Evolutionary conservation across 2,329 filamentous ascomycete species (phyloP), one percentile per base, ranked within the genome.

Genomic region (Paraphoma sp.): DNA sequence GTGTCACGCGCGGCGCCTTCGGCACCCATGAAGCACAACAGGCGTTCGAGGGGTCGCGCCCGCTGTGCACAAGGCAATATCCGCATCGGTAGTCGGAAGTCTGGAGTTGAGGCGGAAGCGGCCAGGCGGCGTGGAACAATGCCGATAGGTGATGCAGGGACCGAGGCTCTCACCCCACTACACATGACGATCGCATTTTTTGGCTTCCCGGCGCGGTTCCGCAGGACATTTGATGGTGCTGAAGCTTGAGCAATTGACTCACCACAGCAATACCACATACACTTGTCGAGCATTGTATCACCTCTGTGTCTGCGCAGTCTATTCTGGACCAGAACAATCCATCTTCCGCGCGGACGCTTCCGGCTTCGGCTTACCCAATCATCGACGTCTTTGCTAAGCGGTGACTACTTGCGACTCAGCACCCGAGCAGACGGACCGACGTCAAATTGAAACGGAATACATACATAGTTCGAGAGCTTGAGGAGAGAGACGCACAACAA

Each of bases 321-420:
- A 36, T 7, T 14, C 14, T 14, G 14, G 7, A 14, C 10, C 33
- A 14, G 33, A 36, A 36, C 33, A 10, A 36, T 6, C 10, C 14
- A 36, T 14, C 10, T 10, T 31, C 28, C 4, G 28, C 29, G 52
- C 63, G 63, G 61, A 57, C 56, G 55, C 38, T 48, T 61, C 67
- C 65, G 65, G 60, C 62, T 49, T 64, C 60, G 59, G 65, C 62
- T 64, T 67, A 71, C 66, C 57, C 58, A 65, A 54, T 51, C 54
- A 52, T 41, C 59, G n/a, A 36, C 17, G 42, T 53, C 47, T 55
- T 65, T 68, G 47, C 62, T 68, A 65, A 66, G 64, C 64, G 44
- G 45, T 43, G 46, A 45, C 40, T 33, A 45, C 36, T 41, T 23
- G 33, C 42, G 41, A 48, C 44, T 51, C 45, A 43, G 49, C 45